These are phyloP conservation scores for Stachybotrys chlorohalonatus DNA, from an alignment of 2,329 filamentous ascomycete species.

Conservation along the genomic window DNA sequence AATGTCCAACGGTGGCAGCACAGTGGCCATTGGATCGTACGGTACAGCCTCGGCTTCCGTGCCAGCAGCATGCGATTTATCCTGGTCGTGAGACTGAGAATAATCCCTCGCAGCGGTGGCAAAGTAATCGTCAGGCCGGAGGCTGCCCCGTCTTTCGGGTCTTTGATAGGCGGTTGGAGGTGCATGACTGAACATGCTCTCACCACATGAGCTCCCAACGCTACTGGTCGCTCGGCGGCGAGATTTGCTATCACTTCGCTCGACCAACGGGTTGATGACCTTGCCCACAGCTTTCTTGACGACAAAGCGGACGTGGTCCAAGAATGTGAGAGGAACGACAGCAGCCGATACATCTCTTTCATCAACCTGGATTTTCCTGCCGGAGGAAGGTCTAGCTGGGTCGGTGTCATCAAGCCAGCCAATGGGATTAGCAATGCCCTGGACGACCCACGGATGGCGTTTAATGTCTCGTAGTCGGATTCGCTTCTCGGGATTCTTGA, in stretches of 20 bases:
- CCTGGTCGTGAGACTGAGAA: slow-evolving; percentile 8
- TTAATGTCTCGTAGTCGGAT: slow-evolving; percentile 91
- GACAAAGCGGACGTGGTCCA: slow-evolving; percentile 75
- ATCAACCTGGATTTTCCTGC: slow-evolving; percentile 84
- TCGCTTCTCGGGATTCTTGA: slow-evolving; percentile 80
- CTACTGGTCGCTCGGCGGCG: slow-evolving; percentile 52
- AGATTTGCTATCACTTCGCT: slow-evolving; percentile 45
- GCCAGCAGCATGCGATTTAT: slow-evolving; percentile 7
- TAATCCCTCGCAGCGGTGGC: slow-evolving; percentile 27
- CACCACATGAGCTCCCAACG: slow-evolving; percentile 54
- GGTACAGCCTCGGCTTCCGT: slow-evolving; percentile 15
- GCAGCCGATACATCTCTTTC: slow-evolving; percentile 83
- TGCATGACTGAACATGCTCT: slow-evolving; percentile 34
- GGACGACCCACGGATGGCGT: slow-evolving; percentile 82
- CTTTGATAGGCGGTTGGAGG: slow-evolving; percentile 44
- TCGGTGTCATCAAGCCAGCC: slow-evolving; percentile 94
- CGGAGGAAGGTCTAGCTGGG: slow-evolving; percentile 65
- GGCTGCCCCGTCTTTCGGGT: slow-evolving; percentile 42
- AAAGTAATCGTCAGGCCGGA: slow-evolving; percentile 48
- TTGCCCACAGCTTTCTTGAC: slow-evolving; percentile 60
- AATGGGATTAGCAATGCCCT: slow-evolving; percentile 63
- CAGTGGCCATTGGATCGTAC: slow-evolving; percentile 31
- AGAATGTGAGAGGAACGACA: slow-evolving; percentile 79
- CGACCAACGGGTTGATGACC: slow-evolving; percentile 51
- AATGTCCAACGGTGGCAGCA: slow-evolving; percentile 19